Conservation (phyloP, 768 basidiomycete genomes). For the Amanita exitialis region DNA sequence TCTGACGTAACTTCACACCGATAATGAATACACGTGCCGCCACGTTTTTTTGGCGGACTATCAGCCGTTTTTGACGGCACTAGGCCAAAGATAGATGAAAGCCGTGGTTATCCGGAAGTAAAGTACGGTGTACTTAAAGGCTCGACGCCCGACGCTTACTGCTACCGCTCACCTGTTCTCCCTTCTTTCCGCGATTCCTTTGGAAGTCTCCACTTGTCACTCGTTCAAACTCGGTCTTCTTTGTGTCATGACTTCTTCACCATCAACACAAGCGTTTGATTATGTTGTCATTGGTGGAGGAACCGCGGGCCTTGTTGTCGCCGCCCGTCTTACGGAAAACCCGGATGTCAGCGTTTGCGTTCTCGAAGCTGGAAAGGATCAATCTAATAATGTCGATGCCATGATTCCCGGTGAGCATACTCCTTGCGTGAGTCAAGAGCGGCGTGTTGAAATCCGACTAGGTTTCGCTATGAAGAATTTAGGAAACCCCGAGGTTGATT, state of each 20-base stretch:
- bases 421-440: background rate
- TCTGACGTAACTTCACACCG: background rate
- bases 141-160: background rate
- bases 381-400: background rate
- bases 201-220: background rate
- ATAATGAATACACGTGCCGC: constrained; percentile 2
- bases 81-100: background rate
- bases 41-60: too few relatives aligned
- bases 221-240: background rate
- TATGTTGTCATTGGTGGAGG: constrained; percentile 18
- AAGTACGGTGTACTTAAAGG: background rate
- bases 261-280: constrained; percentile 9
- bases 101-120: background rate
- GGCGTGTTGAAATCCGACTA: background rate
- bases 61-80: background rate
- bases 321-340: constrained; percentile 25
- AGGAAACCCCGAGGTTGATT: constrained; percentile 2
- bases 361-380: constrained; percentile 20
- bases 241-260: background rate
- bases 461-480: constrained; percentile 6
- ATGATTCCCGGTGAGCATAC: constrained; percentile 1
- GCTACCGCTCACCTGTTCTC: background rate
- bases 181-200: background rate
- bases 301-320: constrained; percentile 14
- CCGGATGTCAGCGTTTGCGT: constrained; percentile 23